Conservation (phyloP, 2,329 filamentous ascomycete genomes). For the Aaosphaeria pasadenensis region DNA sequence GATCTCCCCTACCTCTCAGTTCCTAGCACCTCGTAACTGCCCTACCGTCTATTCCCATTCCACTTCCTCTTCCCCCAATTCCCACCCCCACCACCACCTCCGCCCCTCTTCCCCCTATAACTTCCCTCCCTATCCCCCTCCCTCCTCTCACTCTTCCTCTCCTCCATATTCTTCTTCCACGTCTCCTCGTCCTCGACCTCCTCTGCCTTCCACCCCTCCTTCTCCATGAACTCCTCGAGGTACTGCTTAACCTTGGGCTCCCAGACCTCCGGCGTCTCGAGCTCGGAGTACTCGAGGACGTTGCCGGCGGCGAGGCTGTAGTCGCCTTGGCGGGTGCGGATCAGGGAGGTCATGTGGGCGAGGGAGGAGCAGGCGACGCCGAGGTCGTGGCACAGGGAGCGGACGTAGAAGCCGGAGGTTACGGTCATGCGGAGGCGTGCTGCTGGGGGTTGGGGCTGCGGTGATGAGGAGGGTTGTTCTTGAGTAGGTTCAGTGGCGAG, state of each 20-base stretch:
- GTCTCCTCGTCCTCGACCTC: conserved; percentile 26
- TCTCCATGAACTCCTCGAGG: conserved; percentile 52
- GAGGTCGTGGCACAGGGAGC: conserved; percentile 88
- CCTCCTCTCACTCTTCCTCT: conserved; percentile 17
- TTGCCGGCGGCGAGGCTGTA: conserved; percentile 68
- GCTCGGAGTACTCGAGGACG: conserved; percentile 74
- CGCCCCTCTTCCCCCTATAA: conserved; percentile 9
- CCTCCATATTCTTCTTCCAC: conserved; percentile 38
- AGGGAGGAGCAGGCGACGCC: conserved; percentile 78
- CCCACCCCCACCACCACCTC: conserved; percentile 9
- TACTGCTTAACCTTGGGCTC: conserved; percentile 66
- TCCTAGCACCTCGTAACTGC: conserved; percentile 11
- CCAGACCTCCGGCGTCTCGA: conserved; percentile 75
- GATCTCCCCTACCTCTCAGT: conserved; percentile 8
- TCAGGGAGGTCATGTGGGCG: conserved; percentile 81
- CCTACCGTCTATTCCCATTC: background rate
- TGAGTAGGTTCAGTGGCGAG: background rate
- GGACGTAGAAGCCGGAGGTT: conserved; percentile 94
- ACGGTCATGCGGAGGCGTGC: conserved; percentile 86
- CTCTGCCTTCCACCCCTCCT: conserved; percentile 34
- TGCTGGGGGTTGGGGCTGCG: conserved; percentile 55
- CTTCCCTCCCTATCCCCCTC: conserved; percentile 19
- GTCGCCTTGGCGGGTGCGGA: conserved; percentile 76
- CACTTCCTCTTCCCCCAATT: conserved; percentile 3
- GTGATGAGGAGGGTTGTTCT: background rate